phyloP scores from a whole-genome alignment of 2,329 filamentous ascomycete genomes.

The Dothistroma septosporum region DNA sequence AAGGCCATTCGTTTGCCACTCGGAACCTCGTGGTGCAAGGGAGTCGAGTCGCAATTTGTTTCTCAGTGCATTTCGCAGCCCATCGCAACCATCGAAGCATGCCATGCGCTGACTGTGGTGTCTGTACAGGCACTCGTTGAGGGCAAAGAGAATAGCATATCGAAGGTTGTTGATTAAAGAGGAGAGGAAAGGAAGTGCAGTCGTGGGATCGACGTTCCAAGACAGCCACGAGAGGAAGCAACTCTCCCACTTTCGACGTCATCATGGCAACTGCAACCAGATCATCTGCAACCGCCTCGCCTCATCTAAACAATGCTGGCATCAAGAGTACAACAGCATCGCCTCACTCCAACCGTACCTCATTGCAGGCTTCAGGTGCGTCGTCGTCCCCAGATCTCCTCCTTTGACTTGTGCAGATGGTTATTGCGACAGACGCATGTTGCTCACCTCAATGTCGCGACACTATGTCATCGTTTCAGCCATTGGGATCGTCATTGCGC shows the following conservation, averaged over 20 bases:
- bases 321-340: constrained; percentile 27
- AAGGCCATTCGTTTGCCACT: not conserved
- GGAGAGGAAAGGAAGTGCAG: not conserved
- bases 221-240: not conserved
- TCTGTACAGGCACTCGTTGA: not conserved
- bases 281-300: constrained; percentile 27
- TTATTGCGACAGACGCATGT: not conserved
- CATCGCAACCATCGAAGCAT: not conserved
- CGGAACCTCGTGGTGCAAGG: not conserved
- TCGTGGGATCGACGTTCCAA: not conserved
- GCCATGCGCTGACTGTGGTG: not conserved
- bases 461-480: not conserved
- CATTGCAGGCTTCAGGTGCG: constrained; percentile 27
- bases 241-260: constrained; percentile 9
- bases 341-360: constrained; percentile 24
- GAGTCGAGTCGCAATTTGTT: not conserved
- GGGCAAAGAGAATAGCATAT: not conserved
- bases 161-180: not conserved
- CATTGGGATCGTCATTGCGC: not conserved
- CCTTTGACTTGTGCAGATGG: not conserved
- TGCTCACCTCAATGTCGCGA: not conserved
- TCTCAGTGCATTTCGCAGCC: not conserved
- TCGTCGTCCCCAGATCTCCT: constrained; percentile 10
- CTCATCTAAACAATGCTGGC: constrained; percentile 22
- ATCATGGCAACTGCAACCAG: constrained; percentile 24